Percentiles rank a stretch among this genome's conserved stretches.
phyloP scores from a whole-genome alignment of 2,329 filamentous ascomycete species.

The Claviceps paspali region DNA sequence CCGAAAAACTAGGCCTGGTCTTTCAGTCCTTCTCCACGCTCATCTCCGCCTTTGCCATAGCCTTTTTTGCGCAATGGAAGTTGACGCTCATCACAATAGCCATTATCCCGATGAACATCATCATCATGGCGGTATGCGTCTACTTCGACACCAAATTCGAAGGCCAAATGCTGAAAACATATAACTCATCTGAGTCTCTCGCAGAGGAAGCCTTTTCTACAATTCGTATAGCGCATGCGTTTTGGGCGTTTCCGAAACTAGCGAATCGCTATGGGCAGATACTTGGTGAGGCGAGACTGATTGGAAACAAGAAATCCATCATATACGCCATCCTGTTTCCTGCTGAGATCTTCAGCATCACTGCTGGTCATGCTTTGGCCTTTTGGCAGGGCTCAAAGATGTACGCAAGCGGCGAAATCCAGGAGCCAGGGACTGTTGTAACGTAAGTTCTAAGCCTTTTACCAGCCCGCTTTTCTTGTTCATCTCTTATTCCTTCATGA shows the following conservation, averaged over 20 bases:
- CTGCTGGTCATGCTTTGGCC: constrained; percentile 29
- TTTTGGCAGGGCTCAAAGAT: constrained; percentile 38
- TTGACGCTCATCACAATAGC: constrained; percentile 26
- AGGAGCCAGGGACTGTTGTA: constrained; percentile 28
- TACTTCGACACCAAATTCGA: constrained; percentile 26
- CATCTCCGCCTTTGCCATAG: constrained; percentile 23
- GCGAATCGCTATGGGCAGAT: constrained; percentile 25
- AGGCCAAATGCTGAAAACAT: constrained; percentile 26
- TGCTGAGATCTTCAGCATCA: constrained; percentile 31
- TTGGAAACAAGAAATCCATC: constrained; percentile 28
- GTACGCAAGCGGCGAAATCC: constrained; percentile 28
- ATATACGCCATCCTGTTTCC: constrained; percentile 29
- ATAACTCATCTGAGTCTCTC: constrained; percentile 26
- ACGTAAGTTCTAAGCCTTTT: constrained; percentile 22
- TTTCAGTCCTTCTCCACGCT: constrained; percentile 26
- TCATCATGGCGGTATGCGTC: constrained; percentile 23
- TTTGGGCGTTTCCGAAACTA: constrained; percentile 31
- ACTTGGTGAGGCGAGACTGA: constrained; percentile 22
- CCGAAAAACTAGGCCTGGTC: constrained; percentile 28
- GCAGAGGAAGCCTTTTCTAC: constrained; percentile 34
- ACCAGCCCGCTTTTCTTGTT: too few species aligned
- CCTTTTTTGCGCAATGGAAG: constrained; percentile 26
- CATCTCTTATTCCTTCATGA: too few species aligned
- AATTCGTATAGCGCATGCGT: constrained; percentile 34
- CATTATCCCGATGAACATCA: constrained; percentile 28